Percentiles rank a stretch among this genome's conserved stretches.
These are phyloP conservation scores for Linnemannia schmuckeri DNA, from an alignment of 192 early-diverging fungal genomes.

Conservation along the genomic window DNA sequence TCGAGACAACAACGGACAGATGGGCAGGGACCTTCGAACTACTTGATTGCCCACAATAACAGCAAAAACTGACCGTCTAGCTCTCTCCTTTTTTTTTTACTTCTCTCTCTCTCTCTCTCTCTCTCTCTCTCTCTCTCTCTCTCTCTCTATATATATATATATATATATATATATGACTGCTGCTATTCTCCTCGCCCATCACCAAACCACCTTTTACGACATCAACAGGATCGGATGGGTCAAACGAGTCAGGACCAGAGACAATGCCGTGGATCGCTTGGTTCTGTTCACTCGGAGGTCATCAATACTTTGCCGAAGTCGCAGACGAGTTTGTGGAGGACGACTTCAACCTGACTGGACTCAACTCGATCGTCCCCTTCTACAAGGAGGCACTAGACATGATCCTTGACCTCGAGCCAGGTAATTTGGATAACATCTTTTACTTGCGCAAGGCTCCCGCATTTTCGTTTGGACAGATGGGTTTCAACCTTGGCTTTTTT, in stretches of 20 bases:
- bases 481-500: neutral
- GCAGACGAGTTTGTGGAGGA: slow-evolving; percentile 90
- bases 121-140: too few relatives aligned
- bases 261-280: slow-evolving; percentile 80
- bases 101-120: neutral
- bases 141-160: too few relatives aligned
- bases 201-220: neutral
- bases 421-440: slow-evolving; percentile 22
- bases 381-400: slow-evolving; percentile 95
- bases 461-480: too few relatives aligned
- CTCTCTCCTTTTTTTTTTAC: neutral
- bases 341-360: slow-evolving; percentile 98
- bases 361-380: slow-evolving; percentile 82
- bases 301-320: slow-evolving; percentile 85
- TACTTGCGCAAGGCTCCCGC: neutral
- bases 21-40: neutral
- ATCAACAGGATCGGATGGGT: slow-evolving; percentile 58
- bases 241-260: slow-evolving; percentile 65
- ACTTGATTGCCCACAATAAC: neutral
- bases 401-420: slow-evolving; percentile 91
- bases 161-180: neutral
- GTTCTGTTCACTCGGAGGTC: slow-evolving; percentile 80
- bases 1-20: neutral
- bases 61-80: neutral
- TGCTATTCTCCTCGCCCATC: neutral